Evolutionary conservation across 805 yeast species (phyloP).

Genomic region (Millerago galiae): DNA sequence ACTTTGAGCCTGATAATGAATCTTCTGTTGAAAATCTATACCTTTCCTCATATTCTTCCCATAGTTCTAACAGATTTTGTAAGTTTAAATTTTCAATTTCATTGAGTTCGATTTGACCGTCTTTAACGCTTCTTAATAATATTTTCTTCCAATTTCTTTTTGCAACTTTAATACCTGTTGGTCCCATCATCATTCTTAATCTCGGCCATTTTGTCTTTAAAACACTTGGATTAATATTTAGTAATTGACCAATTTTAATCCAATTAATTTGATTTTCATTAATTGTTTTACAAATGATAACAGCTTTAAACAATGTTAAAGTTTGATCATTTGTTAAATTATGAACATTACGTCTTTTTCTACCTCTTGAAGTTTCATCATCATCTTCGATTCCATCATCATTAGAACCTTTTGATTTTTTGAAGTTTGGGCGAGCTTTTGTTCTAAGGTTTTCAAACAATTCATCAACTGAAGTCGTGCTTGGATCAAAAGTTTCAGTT

Average conservation of each 20-base stretch:
- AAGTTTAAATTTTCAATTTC: slow-evolving; percentile 49
- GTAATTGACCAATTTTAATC: slow-evolving; percentile 46
- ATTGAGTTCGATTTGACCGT: slow-evolving; percentile 41
- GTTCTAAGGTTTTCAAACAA: slow-evolving; percentile 7
- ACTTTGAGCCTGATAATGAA: background rate
- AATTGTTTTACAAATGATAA: slow-evolving; percentile 61
- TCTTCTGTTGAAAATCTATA: background rate
- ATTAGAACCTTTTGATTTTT: slow-evolving; percentile 1
- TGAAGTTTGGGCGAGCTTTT: slow-evolving; percentile 3
- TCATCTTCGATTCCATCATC: background rate
- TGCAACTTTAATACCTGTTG: slow-evolving; percentile 47
- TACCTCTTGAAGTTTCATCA: background rate
- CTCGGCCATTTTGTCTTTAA: slow-evolving; percentile 66
- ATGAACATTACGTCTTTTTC: slow-evolving; percentile 16
- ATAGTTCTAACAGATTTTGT: slow-evolving; percentile 46
- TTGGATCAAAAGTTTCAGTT: slow-evolving; percentile 4
- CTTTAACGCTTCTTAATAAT: slow-evolving; percentile 50
- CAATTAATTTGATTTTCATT: slow-evolving; percentile 56
- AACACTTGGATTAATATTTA: slow-evolving; percentile 37
- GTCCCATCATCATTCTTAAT: slow-evolving; percentile 55
- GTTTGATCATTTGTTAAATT: slow-evolving; percentile 16
- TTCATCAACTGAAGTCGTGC: slow-evolving; percentile 3
- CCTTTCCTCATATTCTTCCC: slow-evolving; percentile 50
- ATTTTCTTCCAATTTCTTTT: slow-evolving; percentile 60
- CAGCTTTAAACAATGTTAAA: slow-evolving; percentile 45